These are phyloP conservation scores for Scheffersomyces coipomensis DNA, from an alignment of 805 yeast genomes.

Conservation along the genomic window DNA sequence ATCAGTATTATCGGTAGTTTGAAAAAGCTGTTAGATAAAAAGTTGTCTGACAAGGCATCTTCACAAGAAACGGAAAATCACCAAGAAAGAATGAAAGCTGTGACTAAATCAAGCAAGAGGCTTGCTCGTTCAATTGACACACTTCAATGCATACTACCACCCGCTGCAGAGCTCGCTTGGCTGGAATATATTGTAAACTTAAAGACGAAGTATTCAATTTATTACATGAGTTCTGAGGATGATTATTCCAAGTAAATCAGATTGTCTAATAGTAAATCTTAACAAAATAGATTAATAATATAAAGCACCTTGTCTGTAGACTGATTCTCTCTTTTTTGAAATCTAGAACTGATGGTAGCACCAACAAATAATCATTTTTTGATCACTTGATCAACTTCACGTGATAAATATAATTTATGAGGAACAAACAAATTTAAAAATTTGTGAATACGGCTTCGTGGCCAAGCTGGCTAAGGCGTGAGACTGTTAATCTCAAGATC, in stretches of 20 bases:
- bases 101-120: conserved; percentile 26
- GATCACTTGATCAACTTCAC: no score
- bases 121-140: conserved; percentile 4
- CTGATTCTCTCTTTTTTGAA: no score
- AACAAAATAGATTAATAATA: no score
- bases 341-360: no score
- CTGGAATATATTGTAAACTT: conserved; percentile 2
- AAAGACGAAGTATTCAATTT: conserved; percentile 4
- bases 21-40: conserved; percentile 38
- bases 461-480: conserved; percentile 2
- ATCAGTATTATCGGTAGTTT: conserved; percentile 38
- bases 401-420: no score
- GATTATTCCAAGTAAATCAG: background rate
- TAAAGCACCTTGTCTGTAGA: no score
- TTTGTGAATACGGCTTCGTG: background rate
- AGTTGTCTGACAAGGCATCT: conserved; percentile 59
- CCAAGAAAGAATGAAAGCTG: conserved; percentile 43
- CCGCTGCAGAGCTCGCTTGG: conserved; percentile 1
- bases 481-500: conserved; percentile 1
- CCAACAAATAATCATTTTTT: no score
- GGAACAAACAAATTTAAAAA: no score
- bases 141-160: background rate
- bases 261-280: no score
- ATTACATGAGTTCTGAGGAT: conserved; percentile 5
- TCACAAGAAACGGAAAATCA: conserved; percentile 63